Evolutionary conservation across 352 stramenopile genomes (phyloP), one percentile per base, ranked within the genome.

Genomic region (Phytopythium cucurbitacearum): DNA sequence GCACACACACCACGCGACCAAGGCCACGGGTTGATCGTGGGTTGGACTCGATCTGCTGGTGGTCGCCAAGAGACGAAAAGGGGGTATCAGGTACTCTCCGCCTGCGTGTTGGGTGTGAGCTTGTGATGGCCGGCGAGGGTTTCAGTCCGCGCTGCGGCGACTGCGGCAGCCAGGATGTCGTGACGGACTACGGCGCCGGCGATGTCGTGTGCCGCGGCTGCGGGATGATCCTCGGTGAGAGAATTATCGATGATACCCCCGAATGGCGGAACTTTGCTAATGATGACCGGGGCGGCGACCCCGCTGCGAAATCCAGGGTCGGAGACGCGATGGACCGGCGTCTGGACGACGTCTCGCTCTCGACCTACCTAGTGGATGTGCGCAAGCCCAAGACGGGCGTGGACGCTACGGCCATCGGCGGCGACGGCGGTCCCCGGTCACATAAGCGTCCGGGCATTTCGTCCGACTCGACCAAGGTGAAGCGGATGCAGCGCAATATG

Each of bases 211-310:
- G 82, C 66, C 76, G 82, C 55, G 64, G 65, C 43, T 93, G 82
- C 72, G 82, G 82, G 57, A 84, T 93, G 67, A 82, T 93, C 68
- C 76, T 93, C 65, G 79, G 78, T 85, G 82, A 93, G 76, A 73
- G 79, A 65, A 88, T 93, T 61, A 83, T 93, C 71, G 82, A 93
- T 82, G 82, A 93, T 74, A 85, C 82, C 53, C 77, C 82, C 62
- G 82, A 93, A 73, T 93, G 82, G 82, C 73, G 76, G 59, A 93
- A 71, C 50, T 93, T 89, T 89, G 78, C 78, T 80, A 90, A 93
- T 67, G 82, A 93, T 77, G 82, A 93, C 60, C 80, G 80, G 62
- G 76, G 80, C 64, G 82, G 78, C 67, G 78, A 89, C 60, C 64
- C 73, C 59, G 76, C 67, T 83, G 76, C 70, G 41, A 89, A 89